These are phyloP conservation scores for Kodamaea ohmeri DNA, from an alignment of 1,139 yeast genomes.

Conservation along the genomic window DNA sequence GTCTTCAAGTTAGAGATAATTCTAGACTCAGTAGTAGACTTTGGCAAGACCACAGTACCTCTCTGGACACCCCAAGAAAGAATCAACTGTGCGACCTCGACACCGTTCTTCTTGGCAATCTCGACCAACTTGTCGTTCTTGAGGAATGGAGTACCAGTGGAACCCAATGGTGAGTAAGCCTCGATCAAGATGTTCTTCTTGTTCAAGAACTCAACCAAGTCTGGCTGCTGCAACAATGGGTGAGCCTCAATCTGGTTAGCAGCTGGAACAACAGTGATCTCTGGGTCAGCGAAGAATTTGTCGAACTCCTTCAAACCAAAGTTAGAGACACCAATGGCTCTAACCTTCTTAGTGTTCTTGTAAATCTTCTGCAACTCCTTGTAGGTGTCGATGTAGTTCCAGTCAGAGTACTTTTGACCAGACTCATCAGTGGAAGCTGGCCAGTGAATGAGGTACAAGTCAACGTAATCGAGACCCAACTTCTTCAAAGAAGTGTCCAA, in stretches of 20 bases:
- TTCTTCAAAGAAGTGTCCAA: constrained; percentile 61
- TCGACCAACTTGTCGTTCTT: constrained; percentile 15
- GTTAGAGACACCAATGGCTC: constrained; percentile 23
- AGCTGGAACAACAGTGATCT: constrained; percentile 18
- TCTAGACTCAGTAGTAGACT: constrained; percentile 19
- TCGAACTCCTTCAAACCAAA: constrained; percentile 17
- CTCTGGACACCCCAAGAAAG: constrained; percentile 23
- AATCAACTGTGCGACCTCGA: constrained; percentile 16
- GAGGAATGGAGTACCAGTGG: constrained; percentile 20
- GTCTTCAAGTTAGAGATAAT: constrained; percentile 18
- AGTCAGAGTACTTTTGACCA: constrained; percentile 30
- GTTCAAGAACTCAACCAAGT: constrained; percentile 17
- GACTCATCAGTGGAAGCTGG: constrained; percentile 54
- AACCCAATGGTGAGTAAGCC: constrained; percentile 26
- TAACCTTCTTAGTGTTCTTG: constrained; percentile 42
- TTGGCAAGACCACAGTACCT: constrained; percentile 24
- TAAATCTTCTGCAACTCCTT: constrained; percentile 60
- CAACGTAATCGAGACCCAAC: constrained; percentile 77
- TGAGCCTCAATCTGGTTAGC: constrained; percentile 24
- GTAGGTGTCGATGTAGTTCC: constrained; percentile 68
- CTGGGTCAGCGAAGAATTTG: constrained; percentile 17
- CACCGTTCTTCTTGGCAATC: constrained; percentile 18
- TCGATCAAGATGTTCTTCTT: constrained; percentile 18
- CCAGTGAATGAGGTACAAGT: constrained; percentile 85
- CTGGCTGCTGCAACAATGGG: constrained; percentile 23